These are phyloP conservation scores for Parmelia sp. DNA, from an alignment of 495 filamentous ascomycete genomes.

Conservation along the genomic window DNA sequence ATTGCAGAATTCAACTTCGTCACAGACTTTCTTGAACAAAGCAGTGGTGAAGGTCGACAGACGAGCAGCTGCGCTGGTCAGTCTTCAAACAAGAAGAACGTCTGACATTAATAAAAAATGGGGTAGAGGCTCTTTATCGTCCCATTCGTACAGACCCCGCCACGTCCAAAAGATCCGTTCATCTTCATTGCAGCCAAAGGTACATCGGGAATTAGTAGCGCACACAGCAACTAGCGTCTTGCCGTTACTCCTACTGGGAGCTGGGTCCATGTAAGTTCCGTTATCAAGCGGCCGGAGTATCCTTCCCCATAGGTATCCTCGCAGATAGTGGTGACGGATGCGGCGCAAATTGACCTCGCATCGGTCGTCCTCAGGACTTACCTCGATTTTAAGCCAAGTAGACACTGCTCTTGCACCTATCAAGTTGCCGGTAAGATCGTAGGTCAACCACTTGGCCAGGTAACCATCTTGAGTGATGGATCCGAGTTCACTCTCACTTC, in stretches of 20 bases:
- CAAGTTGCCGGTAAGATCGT: background rate
- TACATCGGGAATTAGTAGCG: slow-evolving; percentile 9
- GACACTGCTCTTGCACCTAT: background rate
- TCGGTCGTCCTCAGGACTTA: background rate
- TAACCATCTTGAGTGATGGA: slow-evolving; percentile 13
- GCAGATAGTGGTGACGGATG: background rate
- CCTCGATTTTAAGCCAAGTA: background rate
- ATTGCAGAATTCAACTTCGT: too few relatives aligned
- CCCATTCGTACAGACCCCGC: slow-evolving; percentile 25
- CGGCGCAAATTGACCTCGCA: too few relatives aligned
- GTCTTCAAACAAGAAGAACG: too few relatives aligned
- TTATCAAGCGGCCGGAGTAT: slow-evolving; percentile 9
- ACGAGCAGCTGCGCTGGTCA: too few relatives aligned
- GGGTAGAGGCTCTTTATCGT: slow-evolving; percentile 14
- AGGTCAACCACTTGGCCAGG: slow-evolving; percentile 16
- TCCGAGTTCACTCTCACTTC: slow-evolving; percentile 3
- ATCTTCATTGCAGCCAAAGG: background rate
- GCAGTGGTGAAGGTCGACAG: too few relatives aligned
- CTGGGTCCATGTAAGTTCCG: slow-evolving; percentile 8
- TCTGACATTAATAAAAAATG: too few relatives aligned
- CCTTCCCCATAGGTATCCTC: slow-evolving; percentile 15
- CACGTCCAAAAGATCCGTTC: slow-evolving; percentile 17
- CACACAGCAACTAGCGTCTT: slow-evolving; percentile 17
- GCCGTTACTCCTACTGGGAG: slow-evolving; percentile 8
- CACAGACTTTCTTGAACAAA: too few relatives aligned